Evolutionary conservation across 345 rosid species (phyloP).

Genomic region (Dipteronia sinensis): DNA sequence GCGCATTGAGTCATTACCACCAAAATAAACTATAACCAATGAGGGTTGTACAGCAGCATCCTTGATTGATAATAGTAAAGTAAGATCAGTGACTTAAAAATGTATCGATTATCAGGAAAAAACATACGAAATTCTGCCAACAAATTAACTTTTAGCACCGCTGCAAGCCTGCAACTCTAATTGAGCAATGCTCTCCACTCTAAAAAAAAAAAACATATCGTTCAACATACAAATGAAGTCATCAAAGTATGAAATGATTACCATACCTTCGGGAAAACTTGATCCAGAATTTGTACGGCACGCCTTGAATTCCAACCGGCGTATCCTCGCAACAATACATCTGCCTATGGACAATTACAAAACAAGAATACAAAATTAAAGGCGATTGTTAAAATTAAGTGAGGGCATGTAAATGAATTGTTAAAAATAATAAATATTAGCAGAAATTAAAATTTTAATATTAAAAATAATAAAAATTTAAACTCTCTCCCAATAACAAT

Average conservation of each 20-base stretch:
- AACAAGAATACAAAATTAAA: background rate
- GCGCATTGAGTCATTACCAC: constrained; percentile 83
- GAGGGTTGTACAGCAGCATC: constrained; percentile 71
- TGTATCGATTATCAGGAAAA: background rate
- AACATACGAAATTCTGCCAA: background rate
- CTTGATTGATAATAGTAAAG: constrained; percentile 30
- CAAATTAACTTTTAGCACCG: background rate
- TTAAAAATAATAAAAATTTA: too few species aligned
- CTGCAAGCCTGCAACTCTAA: background rate
- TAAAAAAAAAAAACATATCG: background rate
- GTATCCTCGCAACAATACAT: constrained; percentile 77
- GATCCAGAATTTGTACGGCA: constrained; percentile 65
- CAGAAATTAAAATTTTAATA: too few species aligned
- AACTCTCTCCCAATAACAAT: too few species aligned
- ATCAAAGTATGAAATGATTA: background rate
- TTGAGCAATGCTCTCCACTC: background rate
- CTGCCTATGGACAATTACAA: constrained; percentile 54
- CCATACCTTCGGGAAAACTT: constrained; percentile 94
- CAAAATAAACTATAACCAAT: constrained; percentile 87
- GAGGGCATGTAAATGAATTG: too few species aligned
- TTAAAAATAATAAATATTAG: too few species aligned
- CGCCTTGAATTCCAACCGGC: constrained; percentile 85
- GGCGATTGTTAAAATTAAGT: background rate
- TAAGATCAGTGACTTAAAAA: background rate
- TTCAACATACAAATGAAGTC: background rate